Evolutionary conservation across 805 yeast species (phyloP).

Genomic region (Wickerhamiella sergipiensis): DNA sequence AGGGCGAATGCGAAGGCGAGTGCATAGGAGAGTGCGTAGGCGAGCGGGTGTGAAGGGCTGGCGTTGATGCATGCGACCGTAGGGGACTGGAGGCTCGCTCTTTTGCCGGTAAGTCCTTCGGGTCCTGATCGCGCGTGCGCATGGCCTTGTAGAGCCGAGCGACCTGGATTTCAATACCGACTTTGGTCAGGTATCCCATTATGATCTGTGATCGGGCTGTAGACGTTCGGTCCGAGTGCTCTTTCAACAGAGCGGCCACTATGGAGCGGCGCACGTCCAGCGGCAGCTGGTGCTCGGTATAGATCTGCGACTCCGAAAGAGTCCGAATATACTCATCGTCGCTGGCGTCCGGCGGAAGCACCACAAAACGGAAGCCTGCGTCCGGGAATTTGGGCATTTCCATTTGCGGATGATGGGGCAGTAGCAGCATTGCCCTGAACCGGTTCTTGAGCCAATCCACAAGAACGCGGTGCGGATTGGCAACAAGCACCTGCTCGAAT

Average conservation of each 20-base stretch:
- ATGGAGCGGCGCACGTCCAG: constrained; percentile 28
- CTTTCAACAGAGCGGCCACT: constrained; percentile 25
- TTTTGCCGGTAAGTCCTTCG: constrained; percentile 2
- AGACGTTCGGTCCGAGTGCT: constrained; percentile 4
- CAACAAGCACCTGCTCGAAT: constrained; percentile 31
- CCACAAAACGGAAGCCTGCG: constrained; percentile 23
- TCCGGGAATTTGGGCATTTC: constrained; percentile 24
- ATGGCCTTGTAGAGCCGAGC: constrained; percentile 45
- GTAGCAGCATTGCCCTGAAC: constrained; percentile 46
- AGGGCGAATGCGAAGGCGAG: constrained; percentile 7
- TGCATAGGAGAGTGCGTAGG: constrained; percentile 4
- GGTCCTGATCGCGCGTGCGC: not conserved
- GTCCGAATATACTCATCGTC: constrained; percentile 33
- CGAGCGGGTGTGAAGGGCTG: not conserved
- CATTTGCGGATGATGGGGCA: constrained; percentile 37
- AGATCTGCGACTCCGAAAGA: constrained; percentile 38
- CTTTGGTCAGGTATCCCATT: constrained; percentile 31
- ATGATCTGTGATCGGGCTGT: constrained; percentile 33
- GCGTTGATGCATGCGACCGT: not conserved
- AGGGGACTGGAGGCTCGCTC: not conserved
- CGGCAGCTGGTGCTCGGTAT: constrained; percentile 40
- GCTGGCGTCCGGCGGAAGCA: constrained; percentile 31
- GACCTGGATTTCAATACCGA: constrained; percentile 54
- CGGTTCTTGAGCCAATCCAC: constrained; percentile 56
- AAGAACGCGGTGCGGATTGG: constrained; percentile 50